These are phyloP conservation scores for Earliella scabrosa DNA, from an alignment of 1,284 basidiomycete species.

Conservation along the genomic window DNA sequence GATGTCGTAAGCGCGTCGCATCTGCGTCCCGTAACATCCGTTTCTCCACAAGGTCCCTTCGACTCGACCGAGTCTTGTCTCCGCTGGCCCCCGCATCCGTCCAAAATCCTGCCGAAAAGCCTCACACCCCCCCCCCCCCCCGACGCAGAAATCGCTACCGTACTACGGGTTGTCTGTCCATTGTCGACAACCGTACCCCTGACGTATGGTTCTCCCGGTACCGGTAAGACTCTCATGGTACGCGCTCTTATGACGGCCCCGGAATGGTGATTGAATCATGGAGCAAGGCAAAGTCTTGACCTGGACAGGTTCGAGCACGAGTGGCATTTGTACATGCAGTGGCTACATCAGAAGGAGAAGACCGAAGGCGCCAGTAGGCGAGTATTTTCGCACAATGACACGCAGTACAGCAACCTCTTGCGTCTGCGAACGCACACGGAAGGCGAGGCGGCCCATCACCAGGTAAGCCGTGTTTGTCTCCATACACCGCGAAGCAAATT, in stretches of 20 bases:
- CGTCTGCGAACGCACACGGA: conserved; percentile 63
- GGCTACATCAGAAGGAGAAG: conserved; percentile 67
- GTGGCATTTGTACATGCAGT: conserved; percentile 72
- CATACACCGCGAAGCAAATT: conserved; percentile 7
- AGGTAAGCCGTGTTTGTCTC: conserved; percentile 47
- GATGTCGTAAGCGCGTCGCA: conserved; percentile 18
- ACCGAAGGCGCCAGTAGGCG: conserved; percentile 57
- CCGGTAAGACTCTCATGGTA: no score
- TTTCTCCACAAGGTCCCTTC: background rate
- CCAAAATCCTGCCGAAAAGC: no score
- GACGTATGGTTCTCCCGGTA: no score
- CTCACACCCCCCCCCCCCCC: no score
- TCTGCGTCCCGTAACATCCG: conserved; percentile 17
- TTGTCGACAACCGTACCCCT: no score
- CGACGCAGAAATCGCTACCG: no score
- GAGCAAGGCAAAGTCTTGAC: conserved; percentile 61
- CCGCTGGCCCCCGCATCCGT: no score
- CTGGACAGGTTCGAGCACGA: conserved; percentile 64
- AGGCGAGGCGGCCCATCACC: conserved; percentile 64
- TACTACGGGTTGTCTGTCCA: no score
- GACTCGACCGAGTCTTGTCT: conserved; percentile 13
- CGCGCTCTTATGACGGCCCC: no score
- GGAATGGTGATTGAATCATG: no score
- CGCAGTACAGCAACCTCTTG: conserved; percentile 93
- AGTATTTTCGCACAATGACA: conserved; percentile 90